Conservation (phyloP, 1,139 yeast species). For the Pichia sp. region DNA sequence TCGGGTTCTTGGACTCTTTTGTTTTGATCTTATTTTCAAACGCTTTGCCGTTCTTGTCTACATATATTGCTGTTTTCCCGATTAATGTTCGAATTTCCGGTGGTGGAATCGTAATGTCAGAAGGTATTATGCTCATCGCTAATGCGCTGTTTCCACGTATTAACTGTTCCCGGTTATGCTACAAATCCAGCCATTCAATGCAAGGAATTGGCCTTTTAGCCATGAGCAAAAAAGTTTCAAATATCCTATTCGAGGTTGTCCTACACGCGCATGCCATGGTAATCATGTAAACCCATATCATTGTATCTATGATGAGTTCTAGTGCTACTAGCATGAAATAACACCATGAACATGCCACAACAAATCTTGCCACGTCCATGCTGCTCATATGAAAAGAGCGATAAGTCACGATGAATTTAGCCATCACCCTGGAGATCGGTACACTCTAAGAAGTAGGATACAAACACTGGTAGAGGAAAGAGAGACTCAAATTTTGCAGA, state of each 20-base stretch:
- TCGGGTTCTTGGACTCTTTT: constrained; percentile 44
- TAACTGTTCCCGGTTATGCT: too few species aligned
- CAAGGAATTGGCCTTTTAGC: too few species aligned
- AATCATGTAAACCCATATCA: too few species aligned
- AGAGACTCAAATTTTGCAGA: not conserved
- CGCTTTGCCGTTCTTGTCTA: constrained; percentile 58
- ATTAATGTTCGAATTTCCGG: constrained; percentile 53
- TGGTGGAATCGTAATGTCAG: constrained; percentile 51
- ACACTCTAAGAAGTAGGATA: not conserved
- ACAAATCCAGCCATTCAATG: too few species aligned
- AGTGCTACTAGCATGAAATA: not conserved
- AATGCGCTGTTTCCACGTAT: not conserved
- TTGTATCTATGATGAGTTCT: too few species aligned
- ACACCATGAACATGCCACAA: too few species aligned
- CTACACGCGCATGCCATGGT: too few species aligned
- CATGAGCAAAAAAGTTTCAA: too few species aligned
- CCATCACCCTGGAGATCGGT: not conserved
- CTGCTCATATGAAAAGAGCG: not conserved
- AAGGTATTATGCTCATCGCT: constrained; percentile 32
- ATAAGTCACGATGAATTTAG: not conserved
- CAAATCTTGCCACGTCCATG: not conserved
- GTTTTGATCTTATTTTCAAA: constrained; percentile 59
- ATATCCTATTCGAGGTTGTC: too few species aligned
- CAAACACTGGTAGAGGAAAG: not conserved
- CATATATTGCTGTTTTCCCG: constrained; percentile 70